These are phyloP conservation scores for Aeminium ludgeri DNA, from an alignment of 495 filamentous ascomycete genomes.

Conservation along the genomic window DNA sequence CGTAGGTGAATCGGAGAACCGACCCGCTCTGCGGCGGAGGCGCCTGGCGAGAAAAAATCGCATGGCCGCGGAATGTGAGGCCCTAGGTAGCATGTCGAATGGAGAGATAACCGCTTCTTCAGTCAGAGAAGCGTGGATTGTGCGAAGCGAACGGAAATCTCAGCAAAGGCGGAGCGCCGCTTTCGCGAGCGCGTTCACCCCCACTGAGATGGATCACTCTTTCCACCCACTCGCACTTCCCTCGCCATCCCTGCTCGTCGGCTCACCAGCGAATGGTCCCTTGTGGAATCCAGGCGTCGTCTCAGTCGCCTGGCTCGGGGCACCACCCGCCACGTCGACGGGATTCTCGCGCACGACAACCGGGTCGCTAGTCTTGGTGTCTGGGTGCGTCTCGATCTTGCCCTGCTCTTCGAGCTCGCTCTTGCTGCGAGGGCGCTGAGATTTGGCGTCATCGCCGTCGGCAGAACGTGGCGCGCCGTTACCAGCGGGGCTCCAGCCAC, in stretches of 20 bases:
- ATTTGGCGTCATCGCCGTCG: constrained; percentile 29
- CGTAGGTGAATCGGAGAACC: too few relatives aligned
- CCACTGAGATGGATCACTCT: not conserved
- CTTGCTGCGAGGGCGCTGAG: constrained; percentile 19
- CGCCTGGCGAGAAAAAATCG: too few relatives aligned
- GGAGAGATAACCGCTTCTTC: too few relatives aligned
- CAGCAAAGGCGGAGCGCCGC: too few relatives aligned
- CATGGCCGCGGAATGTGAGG: too few relatives aligned
- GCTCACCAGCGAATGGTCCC: constrained; percentile 21
- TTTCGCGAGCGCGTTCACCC: too few relatives aligned
- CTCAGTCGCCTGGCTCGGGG: constrained; percentile 44
- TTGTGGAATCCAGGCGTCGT: constrained; percentile 32
- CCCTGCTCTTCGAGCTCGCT: constrained; percentile 8
- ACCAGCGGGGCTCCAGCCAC: constrained; percentile 59
- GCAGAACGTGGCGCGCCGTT: constrained; percentile 36
- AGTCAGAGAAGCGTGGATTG: too few relatives aligned
- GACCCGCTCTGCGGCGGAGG: too few relatives aligned
- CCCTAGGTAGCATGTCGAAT: too few relatives aligned
- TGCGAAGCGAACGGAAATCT: too few relatives aligned
- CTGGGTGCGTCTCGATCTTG: constrained; percentile 37
- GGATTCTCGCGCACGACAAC: constrained; percentile 32
- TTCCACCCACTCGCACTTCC: not conserved
- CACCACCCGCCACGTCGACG: constrained; percentile 23
- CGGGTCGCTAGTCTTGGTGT: constrained; percentile 37
- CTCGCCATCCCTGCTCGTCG: constrained; percentile 1